Conservation (phyloP, 345 rosid species). For the Boechera stricta region DNA sequence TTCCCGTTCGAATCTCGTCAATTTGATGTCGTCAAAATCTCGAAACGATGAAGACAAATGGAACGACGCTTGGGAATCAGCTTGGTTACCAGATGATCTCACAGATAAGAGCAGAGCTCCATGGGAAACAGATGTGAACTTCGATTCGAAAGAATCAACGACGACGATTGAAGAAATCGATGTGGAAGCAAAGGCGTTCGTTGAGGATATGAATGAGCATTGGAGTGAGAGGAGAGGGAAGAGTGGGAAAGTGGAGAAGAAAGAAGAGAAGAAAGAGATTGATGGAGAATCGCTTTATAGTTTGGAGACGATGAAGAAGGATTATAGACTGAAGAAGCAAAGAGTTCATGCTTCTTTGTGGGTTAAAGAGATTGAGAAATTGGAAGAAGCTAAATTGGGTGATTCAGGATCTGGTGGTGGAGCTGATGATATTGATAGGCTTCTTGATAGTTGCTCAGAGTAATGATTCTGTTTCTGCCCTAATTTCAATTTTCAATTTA, state of each 20-base stretch:
- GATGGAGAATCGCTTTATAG: constrained; percentile 58
- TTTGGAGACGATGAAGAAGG: constrained; percentile 85
- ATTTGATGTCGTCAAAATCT: constrained; percentile 48
- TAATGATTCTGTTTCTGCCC: constrained; percentile 42
- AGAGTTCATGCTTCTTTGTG: constrained; percentile 89
- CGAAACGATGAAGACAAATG: constrained; percentile 68
- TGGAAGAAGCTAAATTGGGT: constrained; percentile 75
- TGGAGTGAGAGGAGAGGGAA: constrained; percentile 73
- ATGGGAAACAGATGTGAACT: constrained; percentile 83
- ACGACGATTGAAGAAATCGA: constrained; percentile 56
- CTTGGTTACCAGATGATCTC: constrained; percentile 88
- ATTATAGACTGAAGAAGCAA: constrained; percentile 91
- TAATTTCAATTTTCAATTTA: neutral
- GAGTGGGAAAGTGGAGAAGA: constrained; percentile 44
- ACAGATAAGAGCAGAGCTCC: constrained; percentile 63
- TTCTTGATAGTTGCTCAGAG: constrained; percentile 92
- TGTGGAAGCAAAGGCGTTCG: constrained; percentile 83
- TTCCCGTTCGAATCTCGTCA: constrained; percentile 28
- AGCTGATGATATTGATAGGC: constrained; percentile 77
- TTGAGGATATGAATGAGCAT: constrained; percentile 90
- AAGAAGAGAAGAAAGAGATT: constrained; percentile 31
- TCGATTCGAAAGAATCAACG: constrained; percentile 44
- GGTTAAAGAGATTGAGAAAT: constrained; percentile 89
- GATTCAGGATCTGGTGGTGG: constrained; percentile 49
- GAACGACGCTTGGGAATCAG: constrained; percentile 95